Evolutionary conservation across 1,284 basidiomycete genomes (phyloP).

Genomic region (Tetrapyrgos nigripes): DNA sequence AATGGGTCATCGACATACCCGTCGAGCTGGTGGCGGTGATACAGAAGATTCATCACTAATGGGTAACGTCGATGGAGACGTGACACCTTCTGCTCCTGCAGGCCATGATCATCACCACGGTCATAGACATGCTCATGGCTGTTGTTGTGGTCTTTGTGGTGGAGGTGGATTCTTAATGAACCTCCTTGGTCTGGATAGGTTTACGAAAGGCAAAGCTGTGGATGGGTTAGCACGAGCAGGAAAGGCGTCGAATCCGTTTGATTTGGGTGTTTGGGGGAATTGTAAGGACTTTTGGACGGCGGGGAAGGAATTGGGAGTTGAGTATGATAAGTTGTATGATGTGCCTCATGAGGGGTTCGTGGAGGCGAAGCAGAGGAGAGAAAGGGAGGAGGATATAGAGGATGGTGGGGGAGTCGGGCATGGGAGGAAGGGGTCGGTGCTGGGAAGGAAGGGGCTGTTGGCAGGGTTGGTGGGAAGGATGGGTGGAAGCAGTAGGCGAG

Average conservation of each 20-base stretch:
- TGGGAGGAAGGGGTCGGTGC: conserved; percentile 48
- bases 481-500: conserved; percentile 47
- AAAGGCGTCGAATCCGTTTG: conserved; percentile 90
- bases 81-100: conserved; percentile 18
- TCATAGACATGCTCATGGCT: conserved; percentile 39
- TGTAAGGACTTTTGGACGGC: conserved; percentile 96
- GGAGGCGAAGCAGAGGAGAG: conserved; percentile 67
- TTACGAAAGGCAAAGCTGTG: conserved; percentile 89
- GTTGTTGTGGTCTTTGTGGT: conserved; percentile 38
- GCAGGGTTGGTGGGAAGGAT: conserved; percentile 57
- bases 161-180: conserved; percentile 78
- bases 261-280: conserved; percentile 84
- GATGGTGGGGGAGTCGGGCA: conserved; percentile 42
- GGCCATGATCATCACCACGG: conserved; percentile 7
- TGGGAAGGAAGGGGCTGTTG: conserved; percentile 44
- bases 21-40: conserved; percentile 38
- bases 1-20: conserved; percentile 70
- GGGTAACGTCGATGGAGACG: conserved; percentile 28
- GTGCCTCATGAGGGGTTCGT: conserved; percentile 84
- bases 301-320: conserved; percentile 84
- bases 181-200: conserved; percentile 91
- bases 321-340: conserved; percentile 91
- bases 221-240: conserved; percentile 77
- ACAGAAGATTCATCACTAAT: conserved; percentile 45
- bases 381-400: conserved; percentile 56